These are phyloP conservation scores for Wickerhamiella domercqiae DNA, from an alignment of 805 yeast species.

Conservation along the genomic window DNA sequence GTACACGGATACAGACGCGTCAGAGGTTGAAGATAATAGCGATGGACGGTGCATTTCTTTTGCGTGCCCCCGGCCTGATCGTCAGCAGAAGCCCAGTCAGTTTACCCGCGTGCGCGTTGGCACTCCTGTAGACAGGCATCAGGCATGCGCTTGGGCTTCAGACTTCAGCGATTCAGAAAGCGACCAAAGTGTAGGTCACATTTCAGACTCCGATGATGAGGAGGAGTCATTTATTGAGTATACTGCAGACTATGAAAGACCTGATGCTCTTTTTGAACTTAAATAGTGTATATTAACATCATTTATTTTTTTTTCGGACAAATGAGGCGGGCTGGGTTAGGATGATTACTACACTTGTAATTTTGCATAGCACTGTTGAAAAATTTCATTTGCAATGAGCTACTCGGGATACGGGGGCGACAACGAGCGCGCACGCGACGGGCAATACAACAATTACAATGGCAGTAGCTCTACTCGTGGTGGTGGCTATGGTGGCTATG, in stretches of 20 bases:
- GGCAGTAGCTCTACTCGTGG: slow-evolving; percentile 20
- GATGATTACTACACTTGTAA: too few species aligned
- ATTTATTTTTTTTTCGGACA: too few species aligned
- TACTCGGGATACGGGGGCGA: background rate
- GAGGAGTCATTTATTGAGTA: too few species aligned
- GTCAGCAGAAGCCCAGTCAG: background rate
- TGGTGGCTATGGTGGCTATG: slow-evolving; percentile 17
- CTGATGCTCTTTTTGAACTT: too few species aligned
- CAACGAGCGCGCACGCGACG: slow-evolving; percentile 13
- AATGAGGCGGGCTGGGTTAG: too few species aligned
- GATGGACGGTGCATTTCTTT: background rate
- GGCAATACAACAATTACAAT: slow-evolving; percentile 12
- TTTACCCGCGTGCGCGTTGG: slow-evolving; percentile 1
- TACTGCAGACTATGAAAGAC: too few species aligned
- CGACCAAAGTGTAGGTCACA: too few species aligned
- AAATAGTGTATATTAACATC: too few species aligned
- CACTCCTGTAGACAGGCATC: background rate
- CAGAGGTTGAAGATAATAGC: background rate
- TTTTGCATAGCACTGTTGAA: too few species aligned
- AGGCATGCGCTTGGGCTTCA: too few species aligned
- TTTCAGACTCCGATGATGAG: too few species aligned
- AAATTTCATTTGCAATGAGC: background rate
- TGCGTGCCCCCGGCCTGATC: background rate
- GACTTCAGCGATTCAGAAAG: too few species aligned
- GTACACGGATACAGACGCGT: background rate